phyloP scores from a whole-genome alignment of 2,329 filamentous ascomycete species.

The Microcera coccophila region DNA sequence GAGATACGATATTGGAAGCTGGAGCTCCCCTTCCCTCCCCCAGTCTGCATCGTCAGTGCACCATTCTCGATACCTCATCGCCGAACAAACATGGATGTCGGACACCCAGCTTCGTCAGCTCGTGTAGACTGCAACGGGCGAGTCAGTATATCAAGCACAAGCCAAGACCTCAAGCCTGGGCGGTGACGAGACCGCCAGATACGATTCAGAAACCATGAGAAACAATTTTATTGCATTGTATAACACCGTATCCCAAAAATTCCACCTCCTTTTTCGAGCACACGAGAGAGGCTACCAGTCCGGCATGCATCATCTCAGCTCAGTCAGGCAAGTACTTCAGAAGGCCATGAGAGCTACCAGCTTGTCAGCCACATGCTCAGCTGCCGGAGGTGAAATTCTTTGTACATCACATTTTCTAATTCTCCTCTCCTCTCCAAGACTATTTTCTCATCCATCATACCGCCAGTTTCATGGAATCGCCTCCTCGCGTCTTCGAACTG shows the following conservation, averaged over 20 bases:
- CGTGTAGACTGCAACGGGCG: too few species aligned
- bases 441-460: slow-evolving; percentile 10
- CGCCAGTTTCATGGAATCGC: slow-evolving; percentile 8
- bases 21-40: too few species aligned
- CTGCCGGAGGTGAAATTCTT: slow-evolving; percentile 20
- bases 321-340: neutral
- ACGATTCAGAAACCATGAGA: neutral
- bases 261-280: neutral
- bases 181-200: neutral
- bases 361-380: slow-evolving; percentile 23
- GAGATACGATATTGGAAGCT: neutral
- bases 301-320: neutral
- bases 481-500: slow-evolving; percentile 14
- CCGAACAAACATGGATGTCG: too few species aligned
- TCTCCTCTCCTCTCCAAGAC: slow-evolving; percentile 15
- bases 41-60: too few species aligned
- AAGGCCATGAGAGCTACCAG: slow-evolving; percentile 11
- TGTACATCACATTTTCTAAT: slow-evolving; percentile 19
- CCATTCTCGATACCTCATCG: too few species aligned
- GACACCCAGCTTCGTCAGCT: too few species aligned
- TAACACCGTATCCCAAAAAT: slow-evolving; percentile 1
- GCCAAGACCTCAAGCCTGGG: neutral
- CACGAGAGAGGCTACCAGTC: neutral
- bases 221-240: neutral
- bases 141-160: neutral